Conservation (phyloP, 331 rosid species). For the Acacia concinna region DNA sequence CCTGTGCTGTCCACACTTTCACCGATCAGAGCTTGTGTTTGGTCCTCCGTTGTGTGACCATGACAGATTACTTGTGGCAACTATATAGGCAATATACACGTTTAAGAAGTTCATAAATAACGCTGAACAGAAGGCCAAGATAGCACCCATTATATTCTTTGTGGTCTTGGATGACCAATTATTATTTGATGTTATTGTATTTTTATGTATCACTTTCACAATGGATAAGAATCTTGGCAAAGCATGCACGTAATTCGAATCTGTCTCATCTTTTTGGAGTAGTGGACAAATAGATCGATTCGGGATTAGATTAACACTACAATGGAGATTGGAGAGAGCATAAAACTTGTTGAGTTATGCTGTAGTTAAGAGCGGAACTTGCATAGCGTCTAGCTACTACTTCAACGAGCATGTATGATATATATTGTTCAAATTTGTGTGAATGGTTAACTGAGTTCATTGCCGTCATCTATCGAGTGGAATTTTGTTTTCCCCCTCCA, state of each 20-base stretch:
- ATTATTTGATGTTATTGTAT: slow-evolving; percentile 24
- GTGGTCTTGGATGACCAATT: slow-evolving; percentile 41
- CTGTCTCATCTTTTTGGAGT: slow-evolving; percentile 10
- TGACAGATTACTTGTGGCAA: too few relatives aligned
- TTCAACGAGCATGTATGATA: too few relatives aligned
- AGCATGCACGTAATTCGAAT: slow-evolving; percentile 20
- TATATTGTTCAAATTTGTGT: too few relatives aligned
- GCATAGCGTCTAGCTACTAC: background rate
- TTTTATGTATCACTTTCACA: slow-evolving; percentile 22
- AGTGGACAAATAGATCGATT: slow-evolving; percentile 12
- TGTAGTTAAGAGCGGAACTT: background rate
- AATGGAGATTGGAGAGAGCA: slow-evolving; percentile 1
- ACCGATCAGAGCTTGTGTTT: too few relatives aligned
- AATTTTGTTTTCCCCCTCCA: too few relatives aligned
- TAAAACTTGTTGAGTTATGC: slow-evolving; percentile 7
- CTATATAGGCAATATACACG: too few relatives aligned
- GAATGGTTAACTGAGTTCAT: too few relatives aligned
- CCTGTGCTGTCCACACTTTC: too few relatives aligned
- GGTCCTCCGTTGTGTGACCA: too few relatives aligned
- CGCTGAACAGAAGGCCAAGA: too few relatives aligned
- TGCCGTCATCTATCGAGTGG: too few relatives aligned
- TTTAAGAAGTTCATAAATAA: too few relatives aligned
- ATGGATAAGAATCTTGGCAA: slow-evolving; percentile 31
- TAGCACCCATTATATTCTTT: slow-evolving; percentile 49
- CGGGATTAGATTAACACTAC: background rate